Evolutionary conservation across 2,329 filamentous ascomycete genomes (phyloP).

Genomic region (Lasiodiplodia sp.): DNA sequence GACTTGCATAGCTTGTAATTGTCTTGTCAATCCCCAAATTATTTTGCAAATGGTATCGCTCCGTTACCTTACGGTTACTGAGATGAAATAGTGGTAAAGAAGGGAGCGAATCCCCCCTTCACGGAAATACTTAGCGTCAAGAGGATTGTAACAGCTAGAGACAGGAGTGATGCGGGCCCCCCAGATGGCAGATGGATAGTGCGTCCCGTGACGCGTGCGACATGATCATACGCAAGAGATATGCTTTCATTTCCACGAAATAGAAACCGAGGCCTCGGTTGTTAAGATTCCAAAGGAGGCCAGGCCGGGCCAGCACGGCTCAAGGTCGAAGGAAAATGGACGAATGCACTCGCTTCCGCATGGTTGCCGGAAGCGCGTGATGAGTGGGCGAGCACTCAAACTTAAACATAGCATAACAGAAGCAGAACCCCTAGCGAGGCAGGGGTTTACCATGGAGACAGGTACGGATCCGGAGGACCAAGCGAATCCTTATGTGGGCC

Average conservation of each 20-base stretch:
- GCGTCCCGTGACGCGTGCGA: neutral
- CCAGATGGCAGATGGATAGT: neutral
- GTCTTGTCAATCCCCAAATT: neutral
- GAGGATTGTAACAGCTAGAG: neutral
- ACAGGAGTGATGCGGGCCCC: neutral
- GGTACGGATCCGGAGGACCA: neutral
- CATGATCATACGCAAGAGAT: neutral
- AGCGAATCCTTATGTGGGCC: neutral
- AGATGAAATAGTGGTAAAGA: neutral
- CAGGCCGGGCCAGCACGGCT: neutral
- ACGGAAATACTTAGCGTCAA: neutral
- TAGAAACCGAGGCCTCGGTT: neutral
- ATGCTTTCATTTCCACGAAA: neutral
- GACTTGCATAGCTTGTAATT: neutral
- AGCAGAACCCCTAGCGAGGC: neutral
- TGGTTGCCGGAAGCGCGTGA: neutral
- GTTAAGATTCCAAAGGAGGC: neutral
- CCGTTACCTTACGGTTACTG: neutral
- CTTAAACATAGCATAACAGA: neutral
- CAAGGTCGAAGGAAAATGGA: neutral
- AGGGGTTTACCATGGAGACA: neutral
- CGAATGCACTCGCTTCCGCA: neutral
- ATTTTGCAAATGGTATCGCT: neutral
- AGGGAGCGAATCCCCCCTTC: neutral
- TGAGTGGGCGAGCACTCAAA: neutral